A percentile compares a stretch with the other conserved stretches of the same genome.
phyloP scores from a whole-genome alignment of 177 flowering plant genomes.

The Vitis hybrid region DNA sequence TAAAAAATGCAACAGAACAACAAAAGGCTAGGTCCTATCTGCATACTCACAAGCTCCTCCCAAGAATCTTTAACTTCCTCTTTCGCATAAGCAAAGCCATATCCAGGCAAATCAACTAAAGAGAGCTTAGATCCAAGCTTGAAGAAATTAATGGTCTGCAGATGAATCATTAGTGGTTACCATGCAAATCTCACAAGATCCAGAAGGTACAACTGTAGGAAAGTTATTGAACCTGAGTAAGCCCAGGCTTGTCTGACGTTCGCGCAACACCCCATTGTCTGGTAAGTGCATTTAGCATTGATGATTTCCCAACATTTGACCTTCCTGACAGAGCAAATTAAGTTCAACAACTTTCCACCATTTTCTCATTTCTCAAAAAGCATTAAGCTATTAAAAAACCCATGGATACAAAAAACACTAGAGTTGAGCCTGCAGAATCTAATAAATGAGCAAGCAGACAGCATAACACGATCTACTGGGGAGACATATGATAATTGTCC shows the following conservation, averaged over 20 bases:
- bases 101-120: constrained; percentile 96
- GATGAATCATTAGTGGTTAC: constrained; percentile 18
- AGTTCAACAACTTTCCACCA: constrained; percentile 7
- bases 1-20: background rate
- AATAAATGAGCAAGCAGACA: background rate
- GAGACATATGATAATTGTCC: background rate
- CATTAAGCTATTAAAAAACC: constrained; percentile 1
- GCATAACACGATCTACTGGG: background rate
- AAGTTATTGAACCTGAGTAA: constrained; percentile 66
- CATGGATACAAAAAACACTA: background rate
- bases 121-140: constrained; percentile 74
- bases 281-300: constrained; percentile 87
- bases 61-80: constrained; percentile 96
- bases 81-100: constrained; percentile 99
- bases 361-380: background rate
- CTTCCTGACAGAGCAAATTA: constrained; percentile 50
- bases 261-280: constrained; percentile 98
- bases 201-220: background rate
- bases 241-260: constrained; percentile 98
- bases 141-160: constrained; percentile 95
- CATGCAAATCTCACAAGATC: background rate
- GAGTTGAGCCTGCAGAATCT: background rate
- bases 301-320: constrained; percentile 98
- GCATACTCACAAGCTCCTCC: constrained; percentile 93
- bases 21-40: background rate